A percentile compares a stretch with the other conserved stretches of the same genome.
Conservation (phyloP, 768 basidiomycete genomes). For the Macrolepiota albuminosa region DNA sequence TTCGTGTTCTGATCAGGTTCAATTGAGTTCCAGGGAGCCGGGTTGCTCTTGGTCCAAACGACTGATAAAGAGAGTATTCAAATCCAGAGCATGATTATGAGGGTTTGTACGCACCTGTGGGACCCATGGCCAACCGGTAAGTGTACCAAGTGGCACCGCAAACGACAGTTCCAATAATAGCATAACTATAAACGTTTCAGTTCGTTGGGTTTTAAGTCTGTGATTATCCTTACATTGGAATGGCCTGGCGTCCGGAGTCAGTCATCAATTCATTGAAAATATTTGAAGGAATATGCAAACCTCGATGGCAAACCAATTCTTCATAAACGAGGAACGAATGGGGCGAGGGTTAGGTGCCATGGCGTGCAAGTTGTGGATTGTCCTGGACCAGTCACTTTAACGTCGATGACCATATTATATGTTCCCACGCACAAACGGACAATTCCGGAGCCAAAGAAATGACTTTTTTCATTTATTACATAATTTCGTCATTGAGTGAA, state of each 20-base stretch:
- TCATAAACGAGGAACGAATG: slow-evolving; percentile 42
- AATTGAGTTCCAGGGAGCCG: slow-evolving; percentile 85
- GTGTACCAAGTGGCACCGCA: slow-evolving; percentile 67
- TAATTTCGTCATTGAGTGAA: too few species aligned
- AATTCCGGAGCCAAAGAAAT: slow-evolving; percentile 23
- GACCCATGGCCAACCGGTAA: slow-evolving; percentile 57
- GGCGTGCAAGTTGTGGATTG: slow-evolving; percentile 7
- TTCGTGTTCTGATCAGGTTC: slow-evolving; percentile 74
- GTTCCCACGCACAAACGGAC: slow-evolving; percentile 30
- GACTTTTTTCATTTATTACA: not conserved
- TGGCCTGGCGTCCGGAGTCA: slow-evolving; percentile 31
- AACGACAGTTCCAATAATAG: slow-evolving; percentile 45
- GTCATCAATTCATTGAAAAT: slow-evolving; percentile 2
- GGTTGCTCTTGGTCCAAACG: slow-evolving; percentile 64
- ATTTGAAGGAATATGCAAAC: slow-evolving; percentile 28
- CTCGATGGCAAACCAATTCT: slow-evolving; percentile 74
- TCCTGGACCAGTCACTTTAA: slow-evolving; percentile 10
- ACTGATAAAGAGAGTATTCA: slow-evolving; percentile 24
- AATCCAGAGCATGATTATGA: not conserved
- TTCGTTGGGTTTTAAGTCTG: slow-evolving; percentile 3
- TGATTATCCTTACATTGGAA: slow-evolving; percentile 41
- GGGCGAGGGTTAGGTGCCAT: slow-evolving; percentile 16
- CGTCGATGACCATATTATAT: not conserved
- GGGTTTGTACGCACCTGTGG: slow-evolving; percentile 36
- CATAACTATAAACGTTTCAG: slow-evolving; percentile 31